A percentile compares a stretch with the other conserved stretches of the same genome.
Conservation (phyloP, 202 grass and related monocot genomes). For the Bolboschoenoplectus hybrid region DNA sequence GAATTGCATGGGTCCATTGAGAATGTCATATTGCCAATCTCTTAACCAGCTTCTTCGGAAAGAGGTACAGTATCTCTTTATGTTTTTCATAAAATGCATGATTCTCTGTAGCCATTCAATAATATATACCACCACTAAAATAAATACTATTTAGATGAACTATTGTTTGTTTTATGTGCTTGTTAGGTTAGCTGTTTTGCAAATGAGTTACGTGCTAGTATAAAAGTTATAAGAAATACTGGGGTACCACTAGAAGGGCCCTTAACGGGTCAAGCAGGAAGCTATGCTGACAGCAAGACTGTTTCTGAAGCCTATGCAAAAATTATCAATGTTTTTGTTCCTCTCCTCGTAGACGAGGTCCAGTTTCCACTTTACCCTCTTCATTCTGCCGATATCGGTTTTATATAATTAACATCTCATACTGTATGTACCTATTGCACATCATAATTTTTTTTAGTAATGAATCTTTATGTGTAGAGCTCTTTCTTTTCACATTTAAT, state of each 20-base stretch:
- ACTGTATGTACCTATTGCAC: neutral
- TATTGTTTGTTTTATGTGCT: constrained; percentile 35
- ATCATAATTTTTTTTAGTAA: neutral
- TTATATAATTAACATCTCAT: constrained; percentile 28
- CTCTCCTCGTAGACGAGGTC: constrained; percentile 94
- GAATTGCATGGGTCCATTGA: constrained; percentile 81
- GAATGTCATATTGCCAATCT: constrained; percentile 94
- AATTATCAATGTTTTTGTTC: constrained; percentile 89
- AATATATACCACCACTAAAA: neutral
- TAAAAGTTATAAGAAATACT: constrained; percentile 71
- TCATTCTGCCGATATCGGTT: constrained; percentile 32
- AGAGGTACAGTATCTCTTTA: constrained; percentile 56
- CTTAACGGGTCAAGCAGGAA: constrained; percentile 48
- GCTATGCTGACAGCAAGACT: constrained; percentile 58
- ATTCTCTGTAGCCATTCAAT: neutral
- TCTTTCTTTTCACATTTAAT: constrained; percentile 96
- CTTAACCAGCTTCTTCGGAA: constrained; percentile 86
- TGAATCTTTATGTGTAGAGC: constrained; percentile 51
- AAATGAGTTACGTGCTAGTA: constrained; percentile 77
- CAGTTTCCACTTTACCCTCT: constrained; percentile 31
- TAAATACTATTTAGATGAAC: constrained; percentile 12
- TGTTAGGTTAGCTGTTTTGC: constrained; percentile 77
- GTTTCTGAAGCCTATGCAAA: constrained; percentile 78
- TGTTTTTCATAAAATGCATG: constrained; percentile 33
- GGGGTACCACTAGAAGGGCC: constrained; percentile 75